Conservation (phyloP, 225 moss, liverwort and hornwort genomes). For the Physcomitrium patens region DNA sequence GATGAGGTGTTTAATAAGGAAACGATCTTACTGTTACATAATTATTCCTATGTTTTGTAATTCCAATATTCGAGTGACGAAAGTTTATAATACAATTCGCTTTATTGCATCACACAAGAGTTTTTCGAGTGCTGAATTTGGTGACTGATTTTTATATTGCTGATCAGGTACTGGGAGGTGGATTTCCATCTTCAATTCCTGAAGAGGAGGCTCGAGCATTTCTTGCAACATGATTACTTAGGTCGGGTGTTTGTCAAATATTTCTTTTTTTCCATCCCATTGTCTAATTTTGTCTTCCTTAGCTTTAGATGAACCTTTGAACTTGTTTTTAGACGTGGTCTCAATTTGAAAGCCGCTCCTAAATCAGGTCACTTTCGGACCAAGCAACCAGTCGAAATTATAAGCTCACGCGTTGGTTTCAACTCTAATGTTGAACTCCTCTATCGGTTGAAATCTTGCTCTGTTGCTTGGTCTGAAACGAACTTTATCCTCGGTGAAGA, state of each 20-base stretch:
- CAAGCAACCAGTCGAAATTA: no score
- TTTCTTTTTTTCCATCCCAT: neutral
- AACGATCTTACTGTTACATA: neutral
- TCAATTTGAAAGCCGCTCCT: neutral
- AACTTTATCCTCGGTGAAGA: neutral
- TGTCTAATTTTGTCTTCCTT: neutral
- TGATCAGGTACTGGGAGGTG: slow-evolving; percentile 48
- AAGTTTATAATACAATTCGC: neutral
- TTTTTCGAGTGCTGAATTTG: neutral
- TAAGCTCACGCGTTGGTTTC: no score
- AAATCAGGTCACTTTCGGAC: no score
- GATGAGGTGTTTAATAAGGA: neutral
- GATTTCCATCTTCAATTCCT: slow-evolving; percentile 24
- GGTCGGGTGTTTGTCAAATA: slow-evolving; percentile 8
- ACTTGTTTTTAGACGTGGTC: neutral
- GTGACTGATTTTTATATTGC: slow-evolving; percentile 6
- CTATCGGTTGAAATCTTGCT: no score
- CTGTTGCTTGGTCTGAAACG: no score
- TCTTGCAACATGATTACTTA: slow-evolving; percentile 36
- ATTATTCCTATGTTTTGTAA: neutral
- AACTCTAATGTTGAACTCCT: no score
- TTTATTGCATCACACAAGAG: neutral
- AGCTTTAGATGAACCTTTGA: slow-evolving; percentile 6
- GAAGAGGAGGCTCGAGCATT: slow-evolving; percentile 47
- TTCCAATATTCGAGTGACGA: neutral